Percentiles rank a stretch among this genome's conserved stretches.
phyloP scores from a whole-genome alignment of 306 rosid species.

The Quercus robur region DNA sequence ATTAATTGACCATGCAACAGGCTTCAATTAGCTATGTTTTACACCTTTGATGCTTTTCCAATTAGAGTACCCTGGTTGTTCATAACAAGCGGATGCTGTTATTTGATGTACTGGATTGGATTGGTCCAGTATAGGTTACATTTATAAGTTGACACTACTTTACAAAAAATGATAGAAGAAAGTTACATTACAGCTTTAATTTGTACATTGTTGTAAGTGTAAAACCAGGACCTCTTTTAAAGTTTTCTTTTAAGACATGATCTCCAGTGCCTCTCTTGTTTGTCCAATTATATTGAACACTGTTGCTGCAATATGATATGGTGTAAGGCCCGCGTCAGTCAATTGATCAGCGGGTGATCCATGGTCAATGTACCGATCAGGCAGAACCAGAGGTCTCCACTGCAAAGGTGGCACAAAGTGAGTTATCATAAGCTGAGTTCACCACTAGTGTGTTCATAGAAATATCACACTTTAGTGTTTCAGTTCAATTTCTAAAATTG shows the following conservation, averaged over 20 bases:
- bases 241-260: conserved; percentile 49
- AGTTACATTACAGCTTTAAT: not conserved
- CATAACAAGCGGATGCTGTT: not conserved
- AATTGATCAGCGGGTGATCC: conserved; percentile 82
- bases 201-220: conserved; percentile 21
- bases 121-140: not conserved
- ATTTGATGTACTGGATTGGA: not conserved
- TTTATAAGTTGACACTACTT: not conserved
- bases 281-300: conserved; percentile 85
- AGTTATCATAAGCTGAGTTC: conserved; percentile 5
- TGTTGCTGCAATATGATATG: conserved; percentile 90
- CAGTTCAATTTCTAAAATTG: not conserved
- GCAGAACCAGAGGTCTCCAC: conserved; percentile 98
- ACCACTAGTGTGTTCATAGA: not conserved
- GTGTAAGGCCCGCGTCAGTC: conserved; percentile 71
- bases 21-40: not conserved
- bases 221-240: not conserved
- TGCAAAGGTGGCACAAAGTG: conserved; percentile 29
- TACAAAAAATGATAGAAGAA: conserved; percentile 14
- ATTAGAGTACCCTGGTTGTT: not conserved
- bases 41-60: not conserved
- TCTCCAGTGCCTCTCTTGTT: conserved; percentile 78
- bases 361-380: conserved; percentile 83
- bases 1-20: not conserved
- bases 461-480: not conserved